A percentile compares a stretch with the other conserved stretches of the same genome.
These are phyloP conservation scores for Calonectria pteridis DNA, from an alignment of 2,329 filamentous ascomycete species.

Conservation along the genomic window DNA sequence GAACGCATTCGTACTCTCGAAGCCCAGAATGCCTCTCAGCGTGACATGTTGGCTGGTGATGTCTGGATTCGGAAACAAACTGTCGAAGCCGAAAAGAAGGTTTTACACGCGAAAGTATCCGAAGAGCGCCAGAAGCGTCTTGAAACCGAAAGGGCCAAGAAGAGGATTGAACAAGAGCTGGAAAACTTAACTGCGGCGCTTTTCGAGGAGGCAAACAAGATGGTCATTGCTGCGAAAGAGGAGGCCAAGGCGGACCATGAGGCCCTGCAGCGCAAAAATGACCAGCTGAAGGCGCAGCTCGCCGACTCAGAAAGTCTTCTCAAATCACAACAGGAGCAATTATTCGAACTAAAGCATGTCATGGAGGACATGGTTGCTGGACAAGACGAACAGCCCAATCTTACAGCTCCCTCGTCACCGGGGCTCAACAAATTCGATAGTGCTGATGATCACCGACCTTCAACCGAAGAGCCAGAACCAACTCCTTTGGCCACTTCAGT, in stretches of 20 bases:
- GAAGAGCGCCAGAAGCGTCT: conserved; percentile 76
- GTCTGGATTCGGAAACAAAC: conserved; percentile 81
- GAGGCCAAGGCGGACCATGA: conserved; percentile 90
- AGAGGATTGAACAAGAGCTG: conserved; percentile 90
- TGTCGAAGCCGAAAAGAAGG: conserved; percentile 78
- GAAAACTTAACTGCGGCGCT: conserved; percentile 91
- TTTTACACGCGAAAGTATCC: conserved; percentile 68
- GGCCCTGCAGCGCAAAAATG: conserved; percentile 83
- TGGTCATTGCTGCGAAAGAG: conserved; percentile 91
- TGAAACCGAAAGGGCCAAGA: conserved; percentile 82
- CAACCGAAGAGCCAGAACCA: conserved; percentile 49
- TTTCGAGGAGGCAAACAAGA: conserved; percentile 99
- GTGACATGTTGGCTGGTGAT: conserved; percentile 79
- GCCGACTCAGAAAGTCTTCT: conserved; percentile 88
- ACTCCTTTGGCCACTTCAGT: conserved; percentile 49
- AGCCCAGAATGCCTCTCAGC: conserved; percentile 72
- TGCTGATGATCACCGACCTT: conserved; percentile 57
- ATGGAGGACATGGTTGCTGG: conserved; percentile 88
- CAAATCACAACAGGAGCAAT: conserved; percentile 91
- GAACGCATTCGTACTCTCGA: conserved; percentile 79
- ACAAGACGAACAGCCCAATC: conserved; percentile 77
- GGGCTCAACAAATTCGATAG: conserved; percentile 77
- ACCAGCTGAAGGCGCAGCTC: conserved; percentile 87
- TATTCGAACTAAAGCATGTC: conserved; percentile 89
- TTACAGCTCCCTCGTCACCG: conserved; percentile 87